Base-by-base conservation (phyloP, 139 green algal genomes). In the Coelastrella sp. region DNA sequence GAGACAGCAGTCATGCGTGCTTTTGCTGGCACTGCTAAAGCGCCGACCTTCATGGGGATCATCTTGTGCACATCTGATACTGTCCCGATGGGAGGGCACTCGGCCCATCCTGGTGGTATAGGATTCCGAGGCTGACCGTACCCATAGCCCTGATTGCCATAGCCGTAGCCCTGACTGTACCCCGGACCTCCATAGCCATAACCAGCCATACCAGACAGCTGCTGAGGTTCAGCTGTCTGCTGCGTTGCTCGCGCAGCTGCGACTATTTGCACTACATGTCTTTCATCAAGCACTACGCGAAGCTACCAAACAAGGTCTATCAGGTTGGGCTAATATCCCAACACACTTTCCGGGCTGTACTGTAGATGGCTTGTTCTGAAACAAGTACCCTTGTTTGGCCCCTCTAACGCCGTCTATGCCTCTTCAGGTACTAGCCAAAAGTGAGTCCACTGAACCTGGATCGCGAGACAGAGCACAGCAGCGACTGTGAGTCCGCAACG, bases 101-200 rank as follows among this genome's bases (percentile, higher is more conserved):
- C 78, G 58, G 65, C 59, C 88, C 88, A 91, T 54, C 88, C 88
- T 3, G 71, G 80, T 13, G 88, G 88, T 54, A 91, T 83, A 14
- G 88, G 88, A 54, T 88, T 79, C 5, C 74, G 74, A 59, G 74
- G 74, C 74, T 58, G 74, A 57, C 74, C 74, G 58, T 80, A 58
- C 7, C 74, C 74, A 57, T 80, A 58, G 74, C 23, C 74, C 8
- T 80, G 14, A 19, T 23, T 47, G 32, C 32, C 32, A 57, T 80
- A 58, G 23, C 8, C 23, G 58, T 80, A 58, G 23, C 74, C 23
- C 16, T 58, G 17, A 10, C 74, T 23, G n/a, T 77, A 77, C 23
- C 74, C 74, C 57, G n/a, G 22, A 19, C 74, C 74, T 58, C 8
- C 23, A 80, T 80, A 58, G 23, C 74, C 23, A 57, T 58, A 23